Percentiles rank a stretch among this genome's conserved stretches.
Conservation (phyloP, 2,329 filamentous ascomycete species). For the Diaporthe sp. region DNA sequence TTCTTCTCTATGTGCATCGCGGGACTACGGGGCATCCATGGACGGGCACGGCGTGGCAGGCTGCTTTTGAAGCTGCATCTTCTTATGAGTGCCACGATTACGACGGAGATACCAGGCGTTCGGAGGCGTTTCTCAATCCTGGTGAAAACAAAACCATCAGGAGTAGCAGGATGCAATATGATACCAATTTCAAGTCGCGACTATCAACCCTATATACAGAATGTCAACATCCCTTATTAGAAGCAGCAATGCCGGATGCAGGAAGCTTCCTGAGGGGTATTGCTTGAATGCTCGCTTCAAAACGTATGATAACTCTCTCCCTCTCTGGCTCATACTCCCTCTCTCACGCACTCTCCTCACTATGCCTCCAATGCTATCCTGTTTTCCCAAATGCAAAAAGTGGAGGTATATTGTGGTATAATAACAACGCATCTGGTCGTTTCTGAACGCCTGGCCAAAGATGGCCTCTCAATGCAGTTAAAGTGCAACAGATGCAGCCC, state of each 20-base stretch:
- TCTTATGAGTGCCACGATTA: slow-evolving; percentile 38
- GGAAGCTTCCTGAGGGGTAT: not conserved
- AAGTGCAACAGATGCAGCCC: slow-evolving; percentile 38
- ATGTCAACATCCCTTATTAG: not conserved
- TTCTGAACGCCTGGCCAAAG: slow-evolving; percentile 36
- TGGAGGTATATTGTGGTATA: slow-evolving; percentile 39
- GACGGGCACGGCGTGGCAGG: not conserved
- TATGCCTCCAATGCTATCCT: slow-evolving; percentile 33
- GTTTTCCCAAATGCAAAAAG: slow-evolving; percentile 34
- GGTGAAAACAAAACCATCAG: not conserved
- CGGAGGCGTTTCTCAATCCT: slow-evolving; percentile 26
- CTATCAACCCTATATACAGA: slow-evolving; percentile 31
- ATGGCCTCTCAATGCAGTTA: slow-evolving; percentile 21
- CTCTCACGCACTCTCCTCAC: not conserved
- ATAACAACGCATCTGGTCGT: slow-evolving; percentile 35
- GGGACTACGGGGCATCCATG: not conserved
- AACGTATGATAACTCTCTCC: not conserved
- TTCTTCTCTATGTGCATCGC: not conserved
- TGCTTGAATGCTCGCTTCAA: not conserved
- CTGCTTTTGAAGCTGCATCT: not conserved
- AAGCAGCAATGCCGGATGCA: slow-evolving; percentile 2
- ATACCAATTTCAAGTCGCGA: slow-evolving; percentile 36
- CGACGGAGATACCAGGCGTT: slow-evolving; percentile 41
- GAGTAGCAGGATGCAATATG: slow-evolving; percentile 35
- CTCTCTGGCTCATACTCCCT: not conserved